phyloP scores from a whole-genome alignment of 176 grass and related monocot genomes.

The Chrysopogon serrulatus region DNA sequence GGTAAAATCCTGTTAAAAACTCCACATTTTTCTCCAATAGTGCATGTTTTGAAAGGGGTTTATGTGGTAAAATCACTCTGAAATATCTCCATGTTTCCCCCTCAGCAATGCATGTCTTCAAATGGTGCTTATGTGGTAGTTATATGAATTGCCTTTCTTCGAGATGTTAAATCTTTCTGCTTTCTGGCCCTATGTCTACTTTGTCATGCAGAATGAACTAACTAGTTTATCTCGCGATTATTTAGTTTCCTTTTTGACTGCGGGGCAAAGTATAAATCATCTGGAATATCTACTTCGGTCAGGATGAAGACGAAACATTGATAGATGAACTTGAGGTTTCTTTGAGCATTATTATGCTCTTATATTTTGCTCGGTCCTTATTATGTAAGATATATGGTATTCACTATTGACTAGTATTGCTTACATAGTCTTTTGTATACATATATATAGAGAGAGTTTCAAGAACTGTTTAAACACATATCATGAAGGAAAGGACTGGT shows the following conservation, averaged over 20 bases:
- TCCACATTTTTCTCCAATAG: not conserved
- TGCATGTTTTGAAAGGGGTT: not conserved
- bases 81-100: not conserved
- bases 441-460: slow-evolving; percentile 20
- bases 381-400: not conserved
- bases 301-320: not conserved
- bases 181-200: not conserved
- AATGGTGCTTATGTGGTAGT: not conserved
- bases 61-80: not conserved
- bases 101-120: not conserved
- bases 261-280: not conserved
- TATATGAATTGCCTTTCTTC: not conserved
- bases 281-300: not conserved
- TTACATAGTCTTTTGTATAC: not conserved
- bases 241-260: not conserved
- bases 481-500: not conserved
- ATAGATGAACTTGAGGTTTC: not conserved
- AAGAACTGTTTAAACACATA: not conserved
- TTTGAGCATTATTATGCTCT: not conserved
- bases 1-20: slow-evolving; percentile 38
- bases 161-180: not conserved
- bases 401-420: not conserved
- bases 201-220: not conserved
- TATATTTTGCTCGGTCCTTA: not conserved
- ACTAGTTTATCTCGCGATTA: not conserved